Evolutionary conservation across 2,329 filamentous ascomycete species (phyloP).

Genomic region (Phoma sp.): DNA sequence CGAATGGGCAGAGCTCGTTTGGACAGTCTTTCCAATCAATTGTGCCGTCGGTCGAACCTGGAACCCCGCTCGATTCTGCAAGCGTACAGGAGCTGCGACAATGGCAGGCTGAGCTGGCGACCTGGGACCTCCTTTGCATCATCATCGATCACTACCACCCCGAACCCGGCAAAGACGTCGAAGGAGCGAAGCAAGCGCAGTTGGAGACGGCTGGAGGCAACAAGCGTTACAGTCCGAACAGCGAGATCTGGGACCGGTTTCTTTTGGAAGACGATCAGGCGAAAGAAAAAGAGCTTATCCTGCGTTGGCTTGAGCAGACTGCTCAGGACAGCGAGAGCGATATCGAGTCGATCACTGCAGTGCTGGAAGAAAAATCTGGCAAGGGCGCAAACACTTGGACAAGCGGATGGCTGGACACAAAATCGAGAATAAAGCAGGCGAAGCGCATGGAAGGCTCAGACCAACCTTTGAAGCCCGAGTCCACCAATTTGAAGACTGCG

Average conservation of each 20-base stretch:
- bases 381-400: slow-evolving; percentile 70
- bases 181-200: slow-evolving; percentile 40
- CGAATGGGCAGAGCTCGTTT: slow-evolving; percentile 19
- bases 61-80: slow-evolving; percentile 33
- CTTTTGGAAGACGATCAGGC: slow-evolving; percentile 74
- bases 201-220: slow-evolving; percentile 41
- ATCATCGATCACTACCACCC: slow-evolving; percentile 73
- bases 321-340: slow-evolving; percentile 71
- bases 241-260: slow-evolving; percentile 75
- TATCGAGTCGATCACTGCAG: slow-evolving; percentile 76
- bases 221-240: slow-evolving; percentile 63
- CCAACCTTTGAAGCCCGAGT: slow-evolving; percentile 41
- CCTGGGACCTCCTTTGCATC: slow-evolving; percentile 84
- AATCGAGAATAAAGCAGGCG: slow-evolving; percentile 84
- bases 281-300: slow-evolving; percentile 76
- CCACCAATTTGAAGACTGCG: slow-evolving; percentile 55
- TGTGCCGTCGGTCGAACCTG: slow-evolving; percentile 24
- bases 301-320: slow-evolving; percentile 85
- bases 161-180: slow-evolving; percentile 40
- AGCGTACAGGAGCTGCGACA: slow-evolving; percentile 62
- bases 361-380: slow-evolving; percentile 74
- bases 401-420: slow-evolving; percentile 91
- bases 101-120: slow-evolving; percentile 84
- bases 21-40: slow-evolving; percentile 28
- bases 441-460: slow-evolving; percentile 70